phyloP scores from a whole-genome alignment of 1,139 yeast species.

The Yamadazyma blattariae region DNA sequence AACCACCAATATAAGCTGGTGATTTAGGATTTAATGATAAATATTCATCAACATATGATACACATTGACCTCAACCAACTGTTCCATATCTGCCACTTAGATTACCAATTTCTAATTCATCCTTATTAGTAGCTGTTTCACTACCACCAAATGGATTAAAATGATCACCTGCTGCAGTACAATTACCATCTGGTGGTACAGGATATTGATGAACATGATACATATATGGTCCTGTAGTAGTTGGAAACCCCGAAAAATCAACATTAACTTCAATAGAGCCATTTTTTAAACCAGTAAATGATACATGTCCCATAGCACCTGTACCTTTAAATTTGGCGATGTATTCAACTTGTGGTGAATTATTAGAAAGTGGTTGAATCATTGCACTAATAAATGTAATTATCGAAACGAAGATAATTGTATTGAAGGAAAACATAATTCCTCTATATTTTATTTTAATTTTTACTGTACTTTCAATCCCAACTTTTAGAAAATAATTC shows the following conservation, averaged over 20 bases:
- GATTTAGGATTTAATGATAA: conserved; percentile 35
- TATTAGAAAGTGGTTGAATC: conserved; percentile 19
- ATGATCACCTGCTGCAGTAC: conserved; percentile 36
- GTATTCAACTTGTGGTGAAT: conserved; percentile 15
- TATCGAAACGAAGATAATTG: no score
- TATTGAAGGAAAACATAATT: no score
- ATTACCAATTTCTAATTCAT: conserved; percentile 37
- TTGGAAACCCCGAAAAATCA: conserved; percentile 32
- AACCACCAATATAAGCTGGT: conserved; percentile 34
- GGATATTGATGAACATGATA: conserved; percentile 40
- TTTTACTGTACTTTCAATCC: no score
- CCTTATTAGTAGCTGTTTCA: conserved; percentile 22
- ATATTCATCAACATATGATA: conserved; percentile 32
- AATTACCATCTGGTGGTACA: conserved; percentile 40
- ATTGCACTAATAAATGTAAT: neutral
- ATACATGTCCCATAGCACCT: conserved; percentile 14
- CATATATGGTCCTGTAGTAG: conserved; percentile 38
- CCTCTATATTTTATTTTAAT: no score
- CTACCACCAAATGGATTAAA: conserved; percentile 39
- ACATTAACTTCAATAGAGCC: conserved; percentile 34
- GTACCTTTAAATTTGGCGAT: conserved; percentile 13
- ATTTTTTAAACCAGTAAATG: conserved; percentile 27
- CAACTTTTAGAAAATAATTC: no score
- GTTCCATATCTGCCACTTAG: conserved; percentile 42
- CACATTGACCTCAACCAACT: conserved; percentile 22